Percentiles rank a stretch among this genome's conserved stretches.
These are phyloP conservation scores for Fusarium sp. DNA, from an alignment of 2,329 filamentous ascomycete species.

Conservation along the genomic window DNA sequence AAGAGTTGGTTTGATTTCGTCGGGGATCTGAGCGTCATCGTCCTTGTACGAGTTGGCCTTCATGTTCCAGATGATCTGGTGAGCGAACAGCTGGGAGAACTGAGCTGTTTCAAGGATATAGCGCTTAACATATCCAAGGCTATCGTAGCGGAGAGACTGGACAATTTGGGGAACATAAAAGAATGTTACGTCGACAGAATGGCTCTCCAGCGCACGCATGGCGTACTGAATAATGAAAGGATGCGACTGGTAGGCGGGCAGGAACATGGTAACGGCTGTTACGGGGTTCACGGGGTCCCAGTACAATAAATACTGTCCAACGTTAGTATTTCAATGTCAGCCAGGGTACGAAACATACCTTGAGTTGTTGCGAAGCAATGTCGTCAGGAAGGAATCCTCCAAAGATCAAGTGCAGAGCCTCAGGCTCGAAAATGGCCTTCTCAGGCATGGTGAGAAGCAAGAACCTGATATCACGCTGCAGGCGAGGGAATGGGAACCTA, in stretches of 20 bases:
- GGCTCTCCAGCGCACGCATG: slow-evolving; percentile 92
- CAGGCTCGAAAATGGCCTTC: slow-evolving; percentile 82
- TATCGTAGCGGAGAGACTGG: slow-evolving; percentile 92
- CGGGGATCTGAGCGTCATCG: slow-evolving; percentile 89
- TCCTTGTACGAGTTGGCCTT: slow-evolving; percentile 99
- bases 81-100: slow-evolving; percentile 97
- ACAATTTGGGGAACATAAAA: slow-evolving; percentile 99
- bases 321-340: slow-evolving; percentile 26
- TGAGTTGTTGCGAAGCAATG: slow-evolving; percentile 82
- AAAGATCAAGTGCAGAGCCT: slow-evolving; percentile 85
- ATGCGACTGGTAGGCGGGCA: slow-evolving; percentile 90
- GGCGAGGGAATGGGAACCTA: slow-evolving; percentile 80
- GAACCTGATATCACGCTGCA: slow-evolving; percentile 82
- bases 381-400: slow-evolving; percentile 81
- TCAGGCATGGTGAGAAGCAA: slow-evolving; percentile 86
- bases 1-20: slow-evolving; percentile 91
- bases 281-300: slow-evolving; percentile 95
- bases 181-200: slow-evolving; percentile 96
- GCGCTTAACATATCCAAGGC: slow-evolving; percentile 91
- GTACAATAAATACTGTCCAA: slow-evolving; percentile 81
- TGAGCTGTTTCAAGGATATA: slow-evolving; percentile 98
- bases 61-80: slow-evolving; percentile 99
- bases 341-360: slow-evolving; percentile 61
- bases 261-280: slow-evolving; percentile 91
- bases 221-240: slow-evolving; percentile 96